phyloP scores from a whole-genome alignment of 139 green algal genomes.

The Micromonas commoda region DNA sequence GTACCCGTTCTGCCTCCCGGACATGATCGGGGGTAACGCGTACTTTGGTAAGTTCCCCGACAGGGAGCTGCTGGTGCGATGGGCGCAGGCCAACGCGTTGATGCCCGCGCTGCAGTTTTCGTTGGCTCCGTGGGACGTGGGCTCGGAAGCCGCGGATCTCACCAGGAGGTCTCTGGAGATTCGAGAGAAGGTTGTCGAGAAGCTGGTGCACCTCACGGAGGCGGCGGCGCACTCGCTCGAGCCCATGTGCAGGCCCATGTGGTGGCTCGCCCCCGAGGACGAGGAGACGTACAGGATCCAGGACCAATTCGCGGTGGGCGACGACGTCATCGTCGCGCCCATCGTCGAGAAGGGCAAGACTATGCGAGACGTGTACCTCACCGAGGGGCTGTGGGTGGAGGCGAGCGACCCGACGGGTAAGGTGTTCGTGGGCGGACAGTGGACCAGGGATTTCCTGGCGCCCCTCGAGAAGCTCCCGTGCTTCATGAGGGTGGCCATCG shows the following conservation, averaged over 20 bases:
- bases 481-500: constrained; percentile 31
- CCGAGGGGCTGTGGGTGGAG: constrained; percentile 40
- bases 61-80: constrained; percentile 56
- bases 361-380: constrained; percentile 52
- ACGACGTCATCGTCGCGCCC: constrained; percentile 58
- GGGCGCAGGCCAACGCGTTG: constrained; percentile 56
- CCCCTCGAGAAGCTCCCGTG: constrained; percentile 51
- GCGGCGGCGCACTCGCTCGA: constrained; percentile 41
- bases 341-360: constrained; percentile 48
- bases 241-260: constrained; percentile 57
- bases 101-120: constrained; percentile 66
- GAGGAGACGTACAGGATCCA: constrained; percentile 48
- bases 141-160: constrained; percentile 39
- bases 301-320: constrained; percentile 56
- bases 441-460: constrained; percentile 45
- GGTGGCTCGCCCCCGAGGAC: constrained; percentile 58
- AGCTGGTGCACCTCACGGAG: constrained; percentile 34
- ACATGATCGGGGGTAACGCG: constrained; percentile 61
- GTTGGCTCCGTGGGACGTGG: constrained; percentile 56
- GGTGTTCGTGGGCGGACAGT: constrained; percentile 43
- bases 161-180: constrained; percentile 29
- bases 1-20: constrained; percentile 62
- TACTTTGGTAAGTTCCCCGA: constrained; percentile 44
- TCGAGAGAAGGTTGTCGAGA: constrained; percentile 25
- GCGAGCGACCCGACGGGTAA: constrained; percentile 21